Base-by-base conservation (phyloP, 371 early-diverging fungal species). In the Mortierella sp. region DNA sequence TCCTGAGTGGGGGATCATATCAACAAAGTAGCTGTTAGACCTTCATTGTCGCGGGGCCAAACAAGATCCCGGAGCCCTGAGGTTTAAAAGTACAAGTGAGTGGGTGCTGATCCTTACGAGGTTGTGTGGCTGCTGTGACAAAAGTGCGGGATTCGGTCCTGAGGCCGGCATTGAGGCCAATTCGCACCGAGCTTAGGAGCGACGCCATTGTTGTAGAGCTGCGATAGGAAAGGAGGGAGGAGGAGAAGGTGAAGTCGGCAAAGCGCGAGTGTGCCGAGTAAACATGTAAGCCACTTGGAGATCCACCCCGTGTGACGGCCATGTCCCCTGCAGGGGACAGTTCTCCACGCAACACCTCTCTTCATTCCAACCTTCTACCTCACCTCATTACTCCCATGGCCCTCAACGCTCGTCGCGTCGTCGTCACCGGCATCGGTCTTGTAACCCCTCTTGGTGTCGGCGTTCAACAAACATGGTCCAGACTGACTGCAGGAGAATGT, bases 341-440 rank as follows among this genome's bases (percentile, higher is more conserved):
- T 50, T 29, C 16, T 40, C 14, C 37, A 10, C 29, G 5, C 48
- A 24, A 28, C 43, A 8, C 22, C 5, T 14, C 34, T 21, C 47
- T 46, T 24, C 24, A 22, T 22, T 46, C 47, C 9, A 37, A 22
- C 48, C 24, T 24, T 34, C 10, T 10, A 43, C 34, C 10, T 10
- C 10, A 4, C 34, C 51, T 12, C 43, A 49, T 43, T 60, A 45
- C 7, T 16, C n/a, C 45, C 46, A 74, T 74, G 76, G 55, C 76
- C 21, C 37, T 54, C 31, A 65, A 43, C 29, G 65, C 62, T 29
- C 86, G 92, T 39, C 83, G 96, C 29, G 98, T 97, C 1, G 97
- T 95, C 1, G 96, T 98, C 17, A 98, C 98, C 12, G 98, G 98
- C 3, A 80, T 97, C 3, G 98, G 98, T 5, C 80, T 95, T n/a